These are phyloP conservation scores for Rutstroemia sp. DNA, from an alignment of 2,329 filamentous ascomycete genomes.

Conservation along the genomic window DNA sequence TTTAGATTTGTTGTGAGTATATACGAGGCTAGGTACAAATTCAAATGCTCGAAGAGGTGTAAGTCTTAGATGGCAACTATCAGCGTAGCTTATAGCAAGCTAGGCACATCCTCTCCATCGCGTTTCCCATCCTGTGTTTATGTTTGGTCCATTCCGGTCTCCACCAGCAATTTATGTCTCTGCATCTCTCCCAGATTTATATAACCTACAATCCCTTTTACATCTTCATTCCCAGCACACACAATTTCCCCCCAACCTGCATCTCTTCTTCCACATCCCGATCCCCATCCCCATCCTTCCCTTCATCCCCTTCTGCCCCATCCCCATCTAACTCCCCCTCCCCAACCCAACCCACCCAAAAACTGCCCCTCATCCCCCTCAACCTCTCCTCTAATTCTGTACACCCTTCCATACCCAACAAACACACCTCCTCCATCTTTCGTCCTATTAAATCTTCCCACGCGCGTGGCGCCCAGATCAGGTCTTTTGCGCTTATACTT, in stretches of 20 bases:
- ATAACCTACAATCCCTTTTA: no score
- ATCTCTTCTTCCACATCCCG: neutral
- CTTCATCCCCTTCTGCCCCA: conserved; percentile 29
- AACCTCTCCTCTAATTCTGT: conserved; percentile 43
- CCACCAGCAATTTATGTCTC: no score
- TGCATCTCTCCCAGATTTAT: no score
- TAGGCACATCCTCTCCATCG: neutral
- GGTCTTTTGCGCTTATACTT: conserved; percentile 40
- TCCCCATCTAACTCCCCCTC: conserved; percentile 18
- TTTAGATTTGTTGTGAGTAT: no score
- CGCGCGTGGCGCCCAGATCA: conserved; percentile 45
- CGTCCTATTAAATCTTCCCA: conserved; percentile 45
- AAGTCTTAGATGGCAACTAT: neutral
- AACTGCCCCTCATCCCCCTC: conserved; percentile 42
- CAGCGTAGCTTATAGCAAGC: no score
- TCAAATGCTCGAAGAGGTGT: no score
- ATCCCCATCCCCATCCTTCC: neutral
- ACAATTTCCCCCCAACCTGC: neutral
- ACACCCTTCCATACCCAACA: conserved; percentile 34
- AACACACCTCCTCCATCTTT: conserved; percentile 34
- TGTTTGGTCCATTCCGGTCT: neutral
- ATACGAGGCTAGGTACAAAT: no score
- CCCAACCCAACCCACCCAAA: conserved; percentile 47
- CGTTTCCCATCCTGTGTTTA: neutral
- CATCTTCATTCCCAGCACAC: neutral